Evolutionary conservation across 2,329 filamentous ascomycete species (phyloP).

Genomic region (Paracoccidioides brasiliensis): DNA sequence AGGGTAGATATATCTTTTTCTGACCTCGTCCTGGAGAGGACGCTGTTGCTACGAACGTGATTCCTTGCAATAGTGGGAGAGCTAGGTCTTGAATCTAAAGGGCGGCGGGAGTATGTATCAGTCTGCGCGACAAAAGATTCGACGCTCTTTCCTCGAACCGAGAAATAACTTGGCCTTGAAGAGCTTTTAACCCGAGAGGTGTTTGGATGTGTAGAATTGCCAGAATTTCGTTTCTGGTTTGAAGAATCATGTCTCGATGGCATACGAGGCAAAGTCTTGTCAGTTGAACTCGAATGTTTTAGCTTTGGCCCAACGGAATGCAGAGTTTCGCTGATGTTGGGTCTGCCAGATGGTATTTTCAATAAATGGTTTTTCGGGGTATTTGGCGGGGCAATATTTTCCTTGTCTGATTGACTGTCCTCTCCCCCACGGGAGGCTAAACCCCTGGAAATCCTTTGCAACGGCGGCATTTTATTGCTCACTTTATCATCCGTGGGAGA

Average conservation of each 20-base stretch:
- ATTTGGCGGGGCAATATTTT: slow-evolving; percentile 12
- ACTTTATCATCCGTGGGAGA: slow-evolving; percentile 17
- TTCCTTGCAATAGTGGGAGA: slow-evolving; percentile 28
- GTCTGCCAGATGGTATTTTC: slow-evolving; percentile 7
- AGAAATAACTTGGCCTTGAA: slow-evolving; percentile 20
- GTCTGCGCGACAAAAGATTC: slow-evolving; percentile 31
- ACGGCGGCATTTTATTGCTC: slow-evolving; percentile 10
- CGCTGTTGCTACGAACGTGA: slow-evolving; percentile 32
- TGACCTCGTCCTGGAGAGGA: slow-evolving; percentile 29
- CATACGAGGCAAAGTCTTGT: slow-evolving; percentile 2
- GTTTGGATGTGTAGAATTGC: slow-evolving; percentile 12
- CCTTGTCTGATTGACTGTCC: slow-evolving; percentile 13
- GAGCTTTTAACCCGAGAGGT: slow-evolving; percentile 9
- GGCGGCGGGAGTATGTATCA: slow-evolving; percentile 29
- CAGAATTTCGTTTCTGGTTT: not conserved
- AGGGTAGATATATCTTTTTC: slow-evolving; percentile 27
- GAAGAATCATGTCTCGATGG: not conserved
- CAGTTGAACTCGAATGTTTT: slow-evolving; percentile 4
- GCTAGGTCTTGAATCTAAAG: slow-evolving; percentile 23
- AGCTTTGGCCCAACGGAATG: slow-evolving; percentile 1
- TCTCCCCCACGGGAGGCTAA: slow-evolving; percentile 5
- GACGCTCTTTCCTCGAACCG: slow-evolving; percentile 26
- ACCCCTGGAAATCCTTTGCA: slow-evolving; percentile 13
- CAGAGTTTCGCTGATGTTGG: slow-evolving; percentile 7
- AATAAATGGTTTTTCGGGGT: slow-evolving; percentile 6